Evolutionary conservation across 495 filamentous ascomycete species (phyloP), one percentile per base, ranked within the genome.

Genomic region (Hypomontagnella submonticulosa): DNA sequence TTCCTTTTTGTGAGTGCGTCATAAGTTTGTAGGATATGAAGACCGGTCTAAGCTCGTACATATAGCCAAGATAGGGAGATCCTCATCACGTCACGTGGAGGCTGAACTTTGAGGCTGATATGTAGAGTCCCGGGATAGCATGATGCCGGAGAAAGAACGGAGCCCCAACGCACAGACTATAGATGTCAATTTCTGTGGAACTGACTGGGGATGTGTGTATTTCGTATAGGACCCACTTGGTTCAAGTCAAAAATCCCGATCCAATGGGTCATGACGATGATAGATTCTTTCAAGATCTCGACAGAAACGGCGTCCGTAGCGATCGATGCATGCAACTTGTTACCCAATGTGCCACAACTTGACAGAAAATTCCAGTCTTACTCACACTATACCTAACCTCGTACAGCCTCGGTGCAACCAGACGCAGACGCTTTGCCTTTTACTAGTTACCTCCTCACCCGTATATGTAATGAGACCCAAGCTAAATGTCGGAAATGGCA

Each of bases 281-380:
- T 13, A 42, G 52, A 46, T 55, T 56, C 40, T 49, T 23, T 50
- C 49, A 43, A 62, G 65, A 68, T 68, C 65, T 50, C 11, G 36
- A 54, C 40, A 44, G n/a, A 57, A 52, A 58, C 40, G 15, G 46
- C 57, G 52, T 67, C 63, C 57, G 41, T 59, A 60, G 48, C 59
- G 65, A 68, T 68, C 65, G 59, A 50, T 48, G 55, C 56, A 55
- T 36, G 11, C 4, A 15, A 15, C 23, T 41, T 12, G 32, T 48
- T 47, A 20, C 19, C 18, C 10, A 38, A 23, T 20, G 56, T 49
- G 18, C 4, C 23, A 50, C 38, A 1, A n/a, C 40, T 38, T 44
- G 30, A 46, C 47, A 43, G 18, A 4, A 18, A 50, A 20, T 19
- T 8, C 8, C 11, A 27, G 47, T 57, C 30, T 15, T 11, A 3